Evolutionary conservation across 1,284 basidiomycete species (phyloP).

Genomic region (Ustilago sp.): DNA sequence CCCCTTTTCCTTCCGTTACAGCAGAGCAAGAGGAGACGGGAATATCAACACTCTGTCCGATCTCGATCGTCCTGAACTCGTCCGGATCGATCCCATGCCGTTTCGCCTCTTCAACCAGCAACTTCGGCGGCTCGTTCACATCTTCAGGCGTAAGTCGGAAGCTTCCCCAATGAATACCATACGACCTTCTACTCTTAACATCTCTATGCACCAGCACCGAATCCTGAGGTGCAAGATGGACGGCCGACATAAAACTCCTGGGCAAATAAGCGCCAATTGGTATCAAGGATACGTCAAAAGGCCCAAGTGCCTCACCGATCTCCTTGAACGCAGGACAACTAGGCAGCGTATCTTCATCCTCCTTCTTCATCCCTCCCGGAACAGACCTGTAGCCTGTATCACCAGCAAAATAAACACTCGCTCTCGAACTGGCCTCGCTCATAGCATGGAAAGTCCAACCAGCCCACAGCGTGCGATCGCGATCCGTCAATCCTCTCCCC

Average conservation of each 20-base stretch:
- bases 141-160: slow-evolving; percentile 59
- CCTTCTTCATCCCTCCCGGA: slow-evolving; percentile 31
- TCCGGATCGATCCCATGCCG: slow-evolving; percentile 27
- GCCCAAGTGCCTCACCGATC: slow-evolving; percentile 58
- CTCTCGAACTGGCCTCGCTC: slow-evolving; percentile 9
- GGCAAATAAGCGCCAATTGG: slow-evolving; percentile 63
- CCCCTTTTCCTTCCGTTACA: background rate
- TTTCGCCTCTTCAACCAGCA: slow-evolving; percentile 44
- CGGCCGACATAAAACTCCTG: slow-evolving; percentile 56
- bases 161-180: slow-evolving; percentile 61
- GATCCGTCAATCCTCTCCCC: slow-evolving; percentile 35
- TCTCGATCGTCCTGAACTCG: slow-evolving; percentile 46
- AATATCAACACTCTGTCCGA: slow-evolving; percentile 53
- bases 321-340: slow-evolving; percentile 61
- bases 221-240: slow-evolving; percentile 57
- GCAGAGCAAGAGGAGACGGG: slow-evolving; percentile 6
- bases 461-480: slow-evolving; percentile 58
- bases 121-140: slow-evolving; percentile 54
- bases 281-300: slow-evolving; percentile 56
- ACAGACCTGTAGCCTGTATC: slow-evolving; percentile 56
- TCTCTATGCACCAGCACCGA: slow-evolving; percentile 53
- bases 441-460: slow-evolving; percentile 53
- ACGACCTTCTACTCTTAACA: slow-evolving; percentile 33
- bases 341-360: slow-evolving; percentile 52
- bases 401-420: slow-evolving; percentile 60